Percentiles rank a stretch among this genome's conserved stretches.
Conservation (phyloP, 2,329 filamentous ascomycete species). For the Beauveria caledonica region DNA sequence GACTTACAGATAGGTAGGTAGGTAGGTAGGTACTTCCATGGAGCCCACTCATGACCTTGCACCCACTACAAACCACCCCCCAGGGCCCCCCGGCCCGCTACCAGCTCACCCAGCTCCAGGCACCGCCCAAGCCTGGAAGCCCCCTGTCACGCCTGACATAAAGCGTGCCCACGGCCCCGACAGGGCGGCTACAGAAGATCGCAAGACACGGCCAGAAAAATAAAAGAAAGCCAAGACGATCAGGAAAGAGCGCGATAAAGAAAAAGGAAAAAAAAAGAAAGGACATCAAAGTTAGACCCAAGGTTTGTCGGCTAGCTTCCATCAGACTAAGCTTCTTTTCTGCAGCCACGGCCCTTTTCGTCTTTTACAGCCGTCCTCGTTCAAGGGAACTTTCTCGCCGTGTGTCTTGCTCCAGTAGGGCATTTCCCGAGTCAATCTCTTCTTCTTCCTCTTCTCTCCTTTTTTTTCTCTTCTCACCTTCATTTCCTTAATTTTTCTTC, state of each 20-base stretch:
- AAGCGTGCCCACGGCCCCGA: constrained; percentile 2
- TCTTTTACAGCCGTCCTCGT: neutral
- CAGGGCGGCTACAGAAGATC: neutral
- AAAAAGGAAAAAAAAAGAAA: neutral
- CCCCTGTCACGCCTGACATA: constrained; percentile 9
- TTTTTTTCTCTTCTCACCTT: neutral
- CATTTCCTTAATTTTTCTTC: neutral
- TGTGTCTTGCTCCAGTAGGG: neutral
- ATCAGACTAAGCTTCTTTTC: neutral
- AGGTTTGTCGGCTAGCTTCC: neutral
- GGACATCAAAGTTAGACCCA: neutral
- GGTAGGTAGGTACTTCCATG: no score
- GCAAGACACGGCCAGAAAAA: neutral
- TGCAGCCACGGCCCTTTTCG: neutral
- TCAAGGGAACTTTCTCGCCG: neutral
- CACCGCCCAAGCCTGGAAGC: neutral
- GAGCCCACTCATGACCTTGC: neutral
- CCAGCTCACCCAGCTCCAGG: neutral
- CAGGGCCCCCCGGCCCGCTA: neutral
- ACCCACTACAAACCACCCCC: neutral
- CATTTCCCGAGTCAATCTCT: neutral
- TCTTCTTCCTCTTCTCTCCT: neutral
- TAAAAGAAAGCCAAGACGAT: neutral
- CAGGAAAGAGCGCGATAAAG: neutral
- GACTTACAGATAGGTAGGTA: neutral